A percentile compares a stretch with the other conserved stretches of the same genome.
phyloP scores from a whole-genome alignment of 495 filamentous ascomycete species.

The Xylaria castorea region DNA sequence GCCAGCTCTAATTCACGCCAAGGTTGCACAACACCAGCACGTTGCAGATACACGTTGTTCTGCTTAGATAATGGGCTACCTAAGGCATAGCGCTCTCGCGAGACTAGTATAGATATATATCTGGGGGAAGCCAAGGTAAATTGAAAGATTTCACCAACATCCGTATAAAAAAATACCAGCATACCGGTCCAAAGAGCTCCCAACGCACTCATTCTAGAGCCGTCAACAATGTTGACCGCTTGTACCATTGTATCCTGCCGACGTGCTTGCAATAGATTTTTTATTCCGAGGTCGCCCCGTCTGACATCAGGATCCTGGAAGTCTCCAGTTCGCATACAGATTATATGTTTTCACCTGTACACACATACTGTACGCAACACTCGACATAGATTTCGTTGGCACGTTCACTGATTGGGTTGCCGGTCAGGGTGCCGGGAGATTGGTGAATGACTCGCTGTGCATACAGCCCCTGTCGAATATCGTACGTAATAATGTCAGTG shows the following conservation, averaged over 20 bases:
- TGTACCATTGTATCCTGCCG: neutral
- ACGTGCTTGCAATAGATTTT: neutral
- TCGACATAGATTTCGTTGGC: constrained; percentile 3
- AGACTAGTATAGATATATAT: constrained; percentile 11
- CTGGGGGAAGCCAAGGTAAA: neutral
- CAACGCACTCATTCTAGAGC: neutral
- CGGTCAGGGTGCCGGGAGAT: constrained; percentile 30
- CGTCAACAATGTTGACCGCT: neutral
- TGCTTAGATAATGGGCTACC: constrained; percentile 27
- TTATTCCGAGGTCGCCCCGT: constrained; percentile 21
- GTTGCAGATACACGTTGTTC: constrained; percentile 17
- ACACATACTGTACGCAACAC: constrained; percentile 17
- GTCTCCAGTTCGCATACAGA: constrained; percentile 20
- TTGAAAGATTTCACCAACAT: neutral
- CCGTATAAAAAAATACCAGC: neutral
- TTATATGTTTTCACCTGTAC: neutral
- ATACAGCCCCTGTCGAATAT: constrained; percentile 28
- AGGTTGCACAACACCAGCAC: constrained; percentile 24
- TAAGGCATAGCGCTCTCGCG: constrained; percentile 4
- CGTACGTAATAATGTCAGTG: constrained; percentile 29
- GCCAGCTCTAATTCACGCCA: constrained; percentile 10
- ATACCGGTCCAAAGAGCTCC: neutral
- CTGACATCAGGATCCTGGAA: constrained; percentile 18
- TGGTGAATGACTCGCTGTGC: constrained; percentile 32
- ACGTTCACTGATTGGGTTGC: constrained; percentile 22